Conservation (phyloP, 805 yeast species). For the Suhomyces kilbournensis region DNA sequence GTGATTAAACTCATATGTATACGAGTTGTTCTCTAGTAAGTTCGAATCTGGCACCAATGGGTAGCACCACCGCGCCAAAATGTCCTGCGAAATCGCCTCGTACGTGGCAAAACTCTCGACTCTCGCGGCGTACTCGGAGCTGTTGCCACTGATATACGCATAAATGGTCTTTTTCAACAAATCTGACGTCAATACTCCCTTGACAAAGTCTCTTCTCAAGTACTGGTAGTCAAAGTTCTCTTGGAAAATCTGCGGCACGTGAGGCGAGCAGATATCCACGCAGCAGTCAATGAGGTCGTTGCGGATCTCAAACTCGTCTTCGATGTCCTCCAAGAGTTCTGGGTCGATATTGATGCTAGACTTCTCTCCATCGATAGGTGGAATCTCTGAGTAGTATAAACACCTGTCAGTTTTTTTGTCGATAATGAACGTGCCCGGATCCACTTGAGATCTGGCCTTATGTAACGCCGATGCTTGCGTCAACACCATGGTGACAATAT, state of each 20-base stretch:
- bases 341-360: slow-evolving; percentile 64
- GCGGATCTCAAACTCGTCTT: slow-evolving; percentile 69
- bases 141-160: slow-evolving; percentile 71
- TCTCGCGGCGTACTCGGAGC: slow-evolving; percentile 78
- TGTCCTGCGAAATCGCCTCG: slow-evolving; percentile 86
- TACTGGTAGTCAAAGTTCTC: slow-evolving; percentile 94
- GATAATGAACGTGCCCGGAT: slow-evolving; percentile 81
- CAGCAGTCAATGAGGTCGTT: slow-evolving; percentile 96
- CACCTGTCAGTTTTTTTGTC: slow-evolving; percentile 75
- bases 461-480: slow-evolving; percentile 82
- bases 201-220: slow-evolving; percentile 81
- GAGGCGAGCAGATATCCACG: slow-evolving; percentile 92
- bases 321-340: slow-evolving; percentile 74
- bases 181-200: slow-evolving; percentile 88
- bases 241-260: slow-evolving; percentile 91
- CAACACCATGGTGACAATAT: slow-evolving; percentile 90
- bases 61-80: slow-evolving; percentile 87
- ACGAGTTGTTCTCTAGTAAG: slow-evolving; percentile 65
- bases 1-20: slow-evolving; percentile 77
- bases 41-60: slow-evolving; percentile 90
- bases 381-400: slow-evolving; percentile 77
- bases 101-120: slow-evolving; percentile 95
- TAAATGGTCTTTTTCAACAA: slow-evolving; percentile 86
- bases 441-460: slow-evolving; percentile 75
- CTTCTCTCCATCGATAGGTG: slow-evolving; percentile 43